Evolutionary conservation across 768 basidiomycete species (phyloP).

Genomic region (Podaxis sp.): DNA sequence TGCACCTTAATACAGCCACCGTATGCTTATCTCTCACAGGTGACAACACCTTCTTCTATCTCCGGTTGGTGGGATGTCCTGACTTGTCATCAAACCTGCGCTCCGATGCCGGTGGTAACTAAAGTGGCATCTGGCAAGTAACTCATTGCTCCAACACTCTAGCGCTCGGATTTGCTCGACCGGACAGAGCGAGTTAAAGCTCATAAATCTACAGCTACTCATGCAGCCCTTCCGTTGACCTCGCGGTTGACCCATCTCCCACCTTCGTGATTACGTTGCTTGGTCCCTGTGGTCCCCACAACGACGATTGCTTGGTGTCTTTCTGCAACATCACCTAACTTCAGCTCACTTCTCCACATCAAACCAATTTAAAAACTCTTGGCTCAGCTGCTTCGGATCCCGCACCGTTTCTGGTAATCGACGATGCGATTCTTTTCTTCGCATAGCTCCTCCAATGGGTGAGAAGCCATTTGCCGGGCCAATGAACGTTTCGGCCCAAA

Average conservation of each 20-base stretch:
- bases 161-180: neutral
- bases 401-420: too few relatives aligned
- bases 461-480: neutral
- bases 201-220: neutral
- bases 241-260: too few relatives aligned
- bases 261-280: too few relatives aligned
- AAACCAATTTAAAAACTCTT: too few relatives aligned
- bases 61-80: neutral
- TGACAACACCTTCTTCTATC: neutral
- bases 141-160: neutral
- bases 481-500: neutral
- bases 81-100: neutral
- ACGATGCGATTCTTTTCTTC: too few relatives aligned
- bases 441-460: too few relatives aligned
- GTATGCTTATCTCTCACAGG: constrained; percentile 9
- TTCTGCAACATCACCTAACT: too few relatives aligned
- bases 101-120: neutral
- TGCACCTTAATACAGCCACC: neutral
- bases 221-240: too few relatives aligned
- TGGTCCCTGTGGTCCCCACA: too few relatives aligned
- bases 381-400: too few relatives aligned
- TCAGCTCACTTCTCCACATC: too few relatives aligned
- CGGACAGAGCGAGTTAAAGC: neutral
- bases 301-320: too few relatives aligned
- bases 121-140: neutral